Base-by-base conservation (phyloP, 2,329 filamentous ascomycete genomes). In the Fonsecaea nubica region DNA sequence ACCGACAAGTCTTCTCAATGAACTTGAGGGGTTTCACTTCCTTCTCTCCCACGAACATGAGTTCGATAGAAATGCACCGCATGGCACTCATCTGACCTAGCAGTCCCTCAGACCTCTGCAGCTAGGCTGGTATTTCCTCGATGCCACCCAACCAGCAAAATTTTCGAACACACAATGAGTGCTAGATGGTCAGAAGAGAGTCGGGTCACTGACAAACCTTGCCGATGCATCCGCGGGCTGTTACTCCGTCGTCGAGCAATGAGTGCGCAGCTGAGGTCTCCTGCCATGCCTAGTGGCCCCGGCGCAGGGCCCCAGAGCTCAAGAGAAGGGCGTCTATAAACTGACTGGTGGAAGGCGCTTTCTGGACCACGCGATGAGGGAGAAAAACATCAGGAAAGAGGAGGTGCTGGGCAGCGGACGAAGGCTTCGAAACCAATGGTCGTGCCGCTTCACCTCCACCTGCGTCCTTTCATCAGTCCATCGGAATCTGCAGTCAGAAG, bases 51-150 rank as follows among this genome's bases (percentile, higher is more conserved):
- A 58, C 30, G 65, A 67, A 67, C 65, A 64, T 33, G 60, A 61
- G 65, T 67, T 67, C 65, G 45, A 42, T 32, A 42, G 33, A 38
- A 58, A 18, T 32, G 61, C 65, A 67, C 50, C 33, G 36, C 60
- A 61, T 54, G 21, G 33, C 33, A 18, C 60, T 64, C 65, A 67
- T 62, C 65, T 67, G 65, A 67, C 61, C 40, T 45, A 45, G n/a
- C 35, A 6, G 18, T 55, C n/a, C 38, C 18, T 62, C 62, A 36
- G 33, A 35, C 25, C 45, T 36, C 30, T 62, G 54, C 42, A 40
- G 40, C 62, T 58, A 53, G 62, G 45, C 36, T 25, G 55, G 8
- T 5, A 57, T 54, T 45, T 58, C 42, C 52, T 52, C n/a, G 12
- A 15, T 15, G 18, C 18, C n/a, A 36, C 52, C 54, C 48, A 62